These are phyloP conservation scores for Eimeria zaria DNA, from an alignment of 169 alveolate species.

Conservation along the genomic window DNA sequence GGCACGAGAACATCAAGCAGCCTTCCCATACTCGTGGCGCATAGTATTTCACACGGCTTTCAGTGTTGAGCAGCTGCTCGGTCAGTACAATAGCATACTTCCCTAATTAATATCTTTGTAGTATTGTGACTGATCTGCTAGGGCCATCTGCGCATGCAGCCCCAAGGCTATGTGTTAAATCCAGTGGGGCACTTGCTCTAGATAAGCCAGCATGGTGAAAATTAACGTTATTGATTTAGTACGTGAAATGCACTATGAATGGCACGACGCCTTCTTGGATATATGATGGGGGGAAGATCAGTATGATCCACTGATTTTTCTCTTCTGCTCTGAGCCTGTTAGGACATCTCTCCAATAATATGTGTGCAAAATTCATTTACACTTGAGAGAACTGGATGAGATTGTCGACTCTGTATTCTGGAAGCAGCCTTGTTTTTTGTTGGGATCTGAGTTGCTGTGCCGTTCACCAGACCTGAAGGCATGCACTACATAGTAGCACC, in stretches of 20 bases:
- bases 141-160: constrained; percentile 13
- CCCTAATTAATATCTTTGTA: not conserved
- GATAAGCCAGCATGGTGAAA: not conserved
- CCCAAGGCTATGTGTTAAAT: not conserved
- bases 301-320: not conserved
- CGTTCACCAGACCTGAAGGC: not conserved
- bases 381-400: not conserved
- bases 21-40: not conserved
- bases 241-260: not conserved
- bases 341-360: not conserved
- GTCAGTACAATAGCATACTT: not conserved
- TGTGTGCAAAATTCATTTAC: not conserved
- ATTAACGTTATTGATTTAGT: not conserved
- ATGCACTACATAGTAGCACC: not conserved
- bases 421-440: not conserved
- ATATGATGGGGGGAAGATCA: not conserved
- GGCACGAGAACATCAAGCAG: not conserved
- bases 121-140: not conserved
- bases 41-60: not conserved
- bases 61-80: not conserved
- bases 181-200: not conserved
- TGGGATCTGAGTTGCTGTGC: not conserved
- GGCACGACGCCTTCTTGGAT: not conserved
- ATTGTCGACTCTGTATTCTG: not conserved
- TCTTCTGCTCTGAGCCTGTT: not conserved